A percentile compares a stretch with the other conserved stretches of the same genome.
Evolutionary conservation across 2,329 filamentous ascomycete species (phyloP).

Genomic region (Aulographum hederae): DNA sequence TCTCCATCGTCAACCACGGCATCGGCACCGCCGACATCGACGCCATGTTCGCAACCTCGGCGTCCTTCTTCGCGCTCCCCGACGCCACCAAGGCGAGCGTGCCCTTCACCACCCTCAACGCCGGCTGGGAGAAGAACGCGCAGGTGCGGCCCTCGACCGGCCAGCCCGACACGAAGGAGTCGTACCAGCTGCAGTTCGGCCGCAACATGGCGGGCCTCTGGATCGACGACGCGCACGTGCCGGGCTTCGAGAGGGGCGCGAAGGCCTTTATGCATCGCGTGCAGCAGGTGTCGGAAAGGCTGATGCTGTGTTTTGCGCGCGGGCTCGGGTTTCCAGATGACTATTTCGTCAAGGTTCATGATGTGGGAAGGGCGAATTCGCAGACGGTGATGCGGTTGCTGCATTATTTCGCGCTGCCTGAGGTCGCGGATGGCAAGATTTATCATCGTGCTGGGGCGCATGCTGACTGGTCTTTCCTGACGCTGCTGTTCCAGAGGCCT

Average conservation of each 20-base stretch:
- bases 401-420: conserved; percentile 30
- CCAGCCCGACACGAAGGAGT: conserved; percentile 39
- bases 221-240: conserved; percentile 28
- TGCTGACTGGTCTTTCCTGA: conserved; percentile 45
- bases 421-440: conserved; percentile 19
- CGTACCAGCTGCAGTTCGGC: conserved; percentile 45
- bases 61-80: conserved; percentile 35
- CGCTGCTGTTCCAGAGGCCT: conserved; percentile 41
- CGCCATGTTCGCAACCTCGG: conserved; percentile 30
- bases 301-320: conserved; percentile 41
- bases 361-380: conserved; percentile 27
- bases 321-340: conserved; percentile 37
- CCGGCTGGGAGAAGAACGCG: conserved; percentile 41
- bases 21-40: conserved; percentile 31
- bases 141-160: conserved; percentile 43
- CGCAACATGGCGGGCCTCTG: conserved; percentile 32
- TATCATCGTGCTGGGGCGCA: conserved; percentile 45
- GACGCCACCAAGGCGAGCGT: conserved; percentile 33
- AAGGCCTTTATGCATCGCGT: conserved; percentile 35
- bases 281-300: conserved; percentile 33
- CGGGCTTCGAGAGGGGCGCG: conserved; percentile 28
- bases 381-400: conserved; percentile 38
- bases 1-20: conserved; percentile 37
- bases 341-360: conserved; percentile 37
- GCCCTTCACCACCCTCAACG: conserved; percentile 34